Evolutionary conservation across 2,329 filamentous ascomycete species (phyloP), one percentile per base, ranked within the genome.

Genomic region (Cladophialophora psammophila): DNA sequence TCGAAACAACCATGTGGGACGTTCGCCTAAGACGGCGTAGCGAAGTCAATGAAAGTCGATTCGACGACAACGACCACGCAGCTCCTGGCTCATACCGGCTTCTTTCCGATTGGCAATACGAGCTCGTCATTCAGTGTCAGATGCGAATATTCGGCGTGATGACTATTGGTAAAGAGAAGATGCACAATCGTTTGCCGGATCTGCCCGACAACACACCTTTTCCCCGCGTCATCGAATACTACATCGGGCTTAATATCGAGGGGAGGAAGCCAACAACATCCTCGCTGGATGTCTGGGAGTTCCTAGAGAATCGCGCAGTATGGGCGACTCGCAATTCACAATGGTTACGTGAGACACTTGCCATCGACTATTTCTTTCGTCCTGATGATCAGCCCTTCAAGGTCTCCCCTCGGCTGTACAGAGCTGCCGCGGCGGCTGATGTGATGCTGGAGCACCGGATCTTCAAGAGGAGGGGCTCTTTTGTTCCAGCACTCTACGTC

Each of bases 311-410:
- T 36, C 60, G 60, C n/a, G 52, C 60, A 34, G n/a, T 63, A 12
- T n/a, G 38, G 31, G 52, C 50, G n/a, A 63, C 52, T 12, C 50
- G 38, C 34, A 56, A 63, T 63, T n/a, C 60, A 15, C 50, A 63
- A 36, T 45, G 60, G 34, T 52, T 63, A 34, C 60, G 60, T 9
- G 52, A 63, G 31, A 56, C 35, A 32, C 60, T 63, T 42, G 60
- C 60, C 52, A 63, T 63, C 18, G 50, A 63, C 4, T 63, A 55
- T 36, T 56, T 56, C 60, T 56, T 63, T 15, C 32, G 15, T 31
- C 50, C 60, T 12, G 60, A 63, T 18, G 52, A 63, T 56, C 60
- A 63, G 20, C 60, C 60, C 13, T 63, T 20, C 52, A 55, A 45
- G 31, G 32, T 63, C 10, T 63, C 60, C 10, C 50, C 60, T 18